These are phyloP conservation scores for Solanum dulcamara DNA, from an alignment of 257 asterid genomes.

Conservation along the genomic window DNA sequence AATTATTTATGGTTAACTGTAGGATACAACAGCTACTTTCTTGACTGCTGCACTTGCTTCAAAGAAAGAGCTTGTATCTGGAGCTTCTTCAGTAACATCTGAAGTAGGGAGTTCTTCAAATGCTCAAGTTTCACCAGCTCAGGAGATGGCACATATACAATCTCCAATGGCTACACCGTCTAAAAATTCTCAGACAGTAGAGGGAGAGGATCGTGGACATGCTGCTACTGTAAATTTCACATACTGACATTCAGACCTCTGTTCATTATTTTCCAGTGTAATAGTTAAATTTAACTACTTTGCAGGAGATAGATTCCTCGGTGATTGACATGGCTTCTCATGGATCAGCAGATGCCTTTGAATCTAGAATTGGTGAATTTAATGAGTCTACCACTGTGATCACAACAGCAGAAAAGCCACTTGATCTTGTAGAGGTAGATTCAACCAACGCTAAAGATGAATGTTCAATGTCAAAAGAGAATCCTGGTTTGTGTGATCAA, in stretches of 20 bases:
- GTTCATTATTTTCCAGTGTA: neutral
- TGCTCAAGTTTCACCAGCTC: constrained; percentile 19
- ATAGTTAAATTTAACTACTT: neutral
- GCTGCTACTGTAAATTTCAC: constrained; percentile 31
- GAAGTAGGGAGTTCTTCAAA: constrained; percentile 39
- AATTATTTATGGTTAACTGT: neutral
- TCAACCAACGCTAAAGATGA: constrained; percentile 16
- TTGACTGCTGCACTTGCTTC: constrained; percentile 75
- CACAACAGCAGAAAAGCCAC: constrained; percentile 21
- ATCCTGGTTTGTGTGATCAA: constrained; percentile 5
- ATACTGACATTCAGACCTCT: neutral
- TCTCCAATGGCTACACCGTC: constrained; percentile 23
- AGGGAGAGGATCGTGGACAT: constrained; percentile 24
- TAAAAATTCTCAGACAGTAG: constrained; percentile 18
- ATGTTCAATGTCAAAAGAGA: constrained; percentile 14
- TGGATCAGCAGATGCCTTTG: constrained; percentile 15
- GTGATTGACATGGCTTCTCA: constrained; percentile 17
- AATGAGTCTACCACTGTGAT: constrained; percentile 18
- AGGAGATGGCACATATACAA: constrained; percentile 4
- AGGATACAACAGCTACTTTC: constrained; percentile 82
- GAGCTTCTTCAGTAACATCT: constrained; percentile 25
- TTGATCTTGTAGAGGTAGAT: constrained; percentile 14
- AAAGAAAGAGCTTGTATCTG: constrained; percentile 29
- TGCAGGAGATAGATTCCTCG: constrained; percentile 37
- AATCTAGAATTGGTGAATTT: constrained; percentile 8